These are phyloP conservation scores for Neoscytalidium dimidiatum DNA, from an alignment of 2,329 filamentous ascomycete species.

Conservation along the genomic window DNA sequence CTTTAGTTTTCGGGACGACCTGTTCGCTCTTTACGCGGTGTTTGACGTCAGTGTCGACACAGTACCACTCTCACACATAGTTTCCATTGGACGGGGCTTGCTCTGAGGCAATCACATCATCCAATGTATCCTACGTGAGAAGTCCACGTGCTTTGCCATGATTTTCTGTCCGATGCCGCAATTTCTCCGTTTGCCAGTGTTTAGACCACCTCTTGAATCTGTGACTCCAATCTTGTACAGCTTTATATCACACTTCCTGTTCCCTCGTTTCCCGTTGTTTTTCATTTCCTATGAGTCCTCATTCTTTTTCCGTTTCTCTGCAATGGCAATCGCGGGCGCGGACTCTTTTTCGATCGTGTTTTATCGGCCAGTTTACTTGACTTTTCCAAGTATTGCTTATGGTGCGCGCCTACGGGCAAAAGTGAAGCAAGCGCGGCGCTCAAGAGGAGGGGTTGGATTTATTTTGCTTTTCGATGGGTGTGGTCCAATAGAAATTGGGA, in stretches of 20 bases:
- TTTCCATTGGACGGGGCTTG: constrained; percentile 9
- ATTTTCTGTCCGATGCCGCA: not conserved
- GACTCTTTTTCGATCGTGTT: not conserved
- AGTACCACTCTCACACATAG: not conserved
- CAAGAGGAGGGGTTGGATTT: not conserved
- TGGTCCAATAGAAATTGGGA: not conserved
- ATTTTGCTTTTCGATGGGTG: not conserved
- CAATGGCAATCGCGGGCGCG: not conserved
- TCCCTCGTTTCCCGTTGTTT: not conserved
- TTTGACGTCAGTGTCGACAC: not conserved
- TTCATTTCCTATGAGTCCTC: not conserved
- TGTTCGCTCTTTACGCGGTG: not conserved
- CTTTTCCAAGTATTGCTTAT: constrained; percentile 7
- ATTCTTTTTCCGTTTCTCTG: not conserved
- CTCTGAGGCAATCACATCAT: not conserved
- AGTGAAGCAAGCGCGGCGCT: constrained; percentile 10
- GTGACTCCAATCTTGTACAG: not conserved
- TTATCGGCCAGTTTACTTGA: not conserved
- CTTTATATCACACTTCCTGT: not conserved
- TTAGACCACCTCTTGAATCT: not conserved
- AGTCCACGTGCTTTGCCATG: not conserved
- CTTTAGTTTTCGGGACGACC: not conserved
- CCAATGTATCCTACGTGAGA: constrained; percentile 5
- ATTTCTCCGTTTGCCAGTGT: not conserved
- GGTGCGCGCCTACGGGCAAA: not conserved